Evolutionary conservation across 805 yeast genomes (phyloP), one percentile per base, ranked within the genome.

Genomic region (Brettanomyces anomalus): DNA sequence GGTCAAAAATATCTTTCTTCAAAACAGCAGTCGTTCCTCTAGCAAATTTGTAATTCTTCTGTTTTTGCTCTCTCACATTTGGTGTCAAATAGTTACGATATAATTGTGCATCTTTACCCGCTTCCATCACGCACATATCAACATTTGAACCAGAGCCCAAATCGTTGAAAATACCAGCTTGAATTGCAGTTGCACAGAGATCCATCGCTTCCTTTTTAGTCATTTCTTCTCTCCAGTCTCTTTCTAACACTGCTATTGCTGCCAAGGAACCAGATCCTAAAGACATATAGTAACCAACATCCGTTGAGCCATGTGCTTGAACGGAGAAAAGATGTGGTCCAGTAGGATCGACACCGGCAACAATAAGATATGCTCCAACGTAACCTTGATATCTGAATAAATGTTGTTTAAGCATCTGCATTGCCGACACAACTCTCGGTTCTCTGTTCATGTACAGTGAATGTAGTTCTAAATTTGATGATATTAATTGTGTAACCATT

Each of bases 141-240:
- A 93, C 97, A 59, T 93, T 93, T 24, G 98, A 93, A 61, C 98
- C 98, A 1, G 97, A 90, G 40, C 98, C 98, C 59, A 90, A 76
- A 72, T 93, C 98, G 65, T 93, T 93, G 96, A 96, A 93, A 57
- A 93, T 90, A 76, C 98, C 98, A 15, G 96, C 87, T 66, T 86
- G 85, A 57, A 93, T 93, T 20, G 97, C 97, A 52, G 85, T 88
- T 3, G 96, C 71, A 48, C 96, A 90, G 42, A 93, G 71, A 53
- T 77, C 79, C 68, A 88, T 79, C n/a, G 97, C 97, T 61, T 87
- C 95, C 39, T 88, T 95, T 60, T 71, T 83, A 18, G 80, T 73
- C 69, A 93, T 65, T 51, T 76, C 85, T 51, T 76, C 79, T 57
- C 74, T 78, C 95, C 95, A 93, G 49, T 80, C 73, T 34, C 90